Conservation (phyloP, 2,329 filamentous ascomycete species). For the Colletotrichum liaoningense region DNA sequence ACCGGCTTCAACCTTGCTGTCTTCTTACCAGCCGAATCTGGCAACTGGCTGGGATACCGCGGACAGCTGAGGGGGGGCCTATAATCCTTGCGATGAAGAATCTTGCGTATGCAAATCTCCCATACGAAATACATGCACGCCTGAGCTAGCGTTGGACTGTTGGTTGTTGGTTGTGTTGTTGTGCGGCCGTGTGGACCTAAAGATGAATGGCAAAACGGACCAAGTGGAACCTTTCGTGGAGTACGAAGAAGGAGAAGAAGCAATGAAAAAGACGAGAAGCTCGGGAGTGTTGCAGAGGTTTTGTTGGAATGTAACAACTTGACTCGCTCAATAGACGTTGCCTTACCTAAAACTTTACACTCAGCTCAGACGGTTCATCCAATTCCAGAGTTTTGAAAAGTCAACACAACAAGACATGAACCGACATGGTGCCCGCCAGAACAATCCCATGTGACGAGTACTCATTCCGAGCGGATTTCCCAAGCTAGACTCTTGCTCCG, state of each 20-base stretch:
- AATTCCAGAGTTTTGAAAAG: background rate
- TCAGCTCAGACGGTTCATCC: background rate
- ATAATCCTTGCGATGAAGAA: background rate
- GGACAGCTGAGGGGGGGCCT: too few relatives aligned
- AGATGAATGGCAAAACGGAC: constrained; percentile 10
- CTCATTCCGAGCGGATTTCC: background rate
- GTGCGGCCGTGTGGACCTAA: constrained; percentile 17
- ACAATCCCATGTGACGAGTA: background rate
- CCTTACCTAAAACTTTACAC: background rate
- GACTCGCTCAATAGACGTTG: constrained; percentile 1
- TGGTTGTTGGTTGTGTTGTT: background rate
- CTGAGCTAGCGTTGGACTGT: background rate
- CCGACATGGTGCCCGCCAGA: background rate
- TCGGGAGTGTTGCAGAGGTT: constrained; percentile 8
- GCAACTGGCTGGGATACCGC: constrained; percentile 9
- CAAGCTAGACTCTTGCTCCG: background rate
- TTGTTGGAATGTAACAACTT: background rate
- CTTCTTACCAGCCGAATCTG: background rate
- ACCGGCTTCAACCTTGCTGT: background rate
- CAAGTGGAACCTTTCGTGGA: constrained; percentile 26
- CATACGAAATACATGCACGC: background rate
- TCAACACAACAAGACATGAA: background rate
- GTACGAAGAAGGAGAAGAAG: background rate
- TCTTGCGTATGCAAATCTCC: constrained; percentile 20
- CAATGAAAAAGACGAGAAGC: background rate